These are phyloP conservation scores for Parascedosporium putredinis DNA, from an alignment of 2,329 filamentous ascomycete species.

Conservation along the genomic window DNA sequence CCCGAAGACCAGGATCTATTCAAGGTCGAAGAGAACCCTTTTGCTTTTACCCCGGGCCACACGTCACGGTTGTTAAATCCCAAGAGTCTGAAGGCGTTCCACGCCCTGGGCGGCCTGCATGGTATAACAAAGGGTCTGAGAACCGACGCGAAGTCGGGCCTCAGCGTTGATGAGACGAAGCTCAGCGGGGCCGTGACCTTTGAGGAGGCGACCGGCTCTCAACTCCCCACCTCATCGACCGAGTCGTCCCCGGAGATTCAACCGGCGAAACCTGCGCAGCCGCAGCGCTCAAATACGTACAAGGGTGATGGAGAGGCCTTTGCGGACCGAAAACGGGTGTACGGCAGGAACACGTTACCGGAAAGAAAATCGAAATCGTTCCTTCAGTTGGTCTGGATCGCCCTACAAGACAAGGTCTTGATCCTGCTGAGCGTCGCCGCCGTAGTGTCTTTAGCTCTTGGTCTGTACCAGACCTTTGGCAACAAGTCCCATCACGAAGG, in stretches of 20 bases:
- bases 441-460: constrained; percentile 53
- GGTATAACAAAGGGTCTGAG: constrained; percentile 65
- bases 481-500: constrained; percentile 27
- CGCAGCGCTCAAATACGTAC: background rate
- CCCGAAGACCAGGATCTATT: constrained; percentile 64
- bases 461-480: constrained; percentile 56
- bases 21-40: constrained; percentile 54
- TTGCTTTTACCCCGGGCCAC: constrained; percentile 64
- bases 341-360: constrained; percentile 49
- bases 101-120: constrained; percentile 60
- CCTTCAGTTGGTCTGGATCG: constrained; percentile 52
- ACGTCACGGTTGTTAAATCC: constrained; percentile 69
- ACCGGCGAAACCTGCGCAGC: constrained; percentile 3
- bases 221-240: background rate
- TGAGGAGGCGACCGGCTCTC: constrained; percentile 39
- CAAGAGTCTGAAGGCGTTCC: constrained; percentile 64
- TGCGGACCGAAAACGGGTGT: constrained; percentile 46
- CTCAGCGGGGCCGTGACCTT: constrained; percentile 56
- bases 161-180: constrained; percentile 58
- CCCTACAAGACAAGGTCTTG: constrained; percentile 59
- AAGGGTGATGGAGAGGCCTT: constrained; percentile 14
- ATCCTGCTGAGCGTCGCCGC: constrained; percentile 57
- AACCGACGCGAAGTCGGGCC: constrained; percentile 51
- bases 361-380: constrained; percentile 53
- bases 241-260: background rate